These are phyloP conservation scores for Hypoxylon intermedium DNA, from an alignment of 495 filamentous ascomycete genomes.

Conservation along the genomic window DNA sequence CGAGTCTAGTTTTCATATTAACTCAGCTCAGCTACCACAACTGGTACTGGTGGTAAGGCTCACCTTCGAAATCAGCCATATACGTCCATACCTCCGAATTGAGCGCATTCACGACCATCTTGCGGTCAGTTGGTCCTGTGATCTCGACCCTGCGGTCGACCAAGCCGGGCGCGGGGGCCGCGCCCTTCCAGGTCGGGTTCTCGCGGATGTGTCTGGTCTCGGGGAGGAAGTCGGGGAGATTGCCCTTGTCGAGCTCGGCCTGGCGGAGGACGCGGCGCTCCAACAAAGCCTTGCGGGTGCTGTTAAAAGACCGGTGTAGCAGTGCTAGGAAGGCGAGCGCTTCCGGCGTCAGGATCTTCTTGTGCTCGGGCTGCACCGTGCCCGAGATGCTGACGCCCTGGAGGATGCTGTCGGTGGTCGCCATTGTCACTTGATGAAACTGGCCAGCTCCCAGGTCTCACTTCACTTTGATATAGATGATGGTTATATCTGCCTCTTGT, in stretches of 20 bases:
- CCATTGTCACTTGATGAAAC: constrained; percentile 60
- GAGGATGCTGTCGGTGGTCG: constrained; percentile 74
- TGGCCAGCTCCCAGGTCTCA: background rate
- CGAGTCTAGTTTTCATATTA: constrained; percentile 68
- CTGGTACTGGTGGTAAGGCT: constrained; percentile 15
- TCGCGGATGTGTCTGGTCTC: constrained; percentile 97
- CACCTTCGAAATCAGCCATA: constrained; percentile 99
- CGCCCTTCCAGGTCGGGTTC: constrained; percentile 91
- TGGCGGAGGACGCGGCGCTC: constrained; percentile 87
- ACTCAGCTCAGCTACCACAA: background rate
- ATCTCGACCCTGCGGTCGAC: constrained; percentile 98
- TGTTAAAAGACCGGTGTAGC: constrained; percentile 93
- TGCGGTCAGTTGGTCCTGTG: constrained; percentile 95
- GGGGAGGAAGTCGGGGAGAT: constrained; percentile 92
- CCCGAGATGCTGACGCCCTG: constrained; percentile 89
- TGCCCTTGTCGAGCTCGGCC: constrained; percentile 90
- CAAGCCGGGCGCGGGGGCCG: constrained; percentile 89
- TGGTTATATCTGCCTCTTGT: background rate
- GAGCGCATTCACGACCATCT: constrained; percentile 99
- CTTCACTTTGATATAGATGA: background rate
- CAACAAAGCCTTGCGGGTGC: constrained; percentile 85
- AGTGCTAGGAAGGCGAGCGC: constrained; percentile 93
- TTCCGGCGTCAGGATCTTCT: constrained; percentile 90
- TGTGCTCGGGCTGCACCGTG: constrained; percentile 73
- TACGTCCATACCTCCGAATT: constrained; percentile 99